Evolutionary conservation across 2,329 filamentous ascomycete genomes (phyloP).

Genomic region (Penicillium hordei): DNA sequence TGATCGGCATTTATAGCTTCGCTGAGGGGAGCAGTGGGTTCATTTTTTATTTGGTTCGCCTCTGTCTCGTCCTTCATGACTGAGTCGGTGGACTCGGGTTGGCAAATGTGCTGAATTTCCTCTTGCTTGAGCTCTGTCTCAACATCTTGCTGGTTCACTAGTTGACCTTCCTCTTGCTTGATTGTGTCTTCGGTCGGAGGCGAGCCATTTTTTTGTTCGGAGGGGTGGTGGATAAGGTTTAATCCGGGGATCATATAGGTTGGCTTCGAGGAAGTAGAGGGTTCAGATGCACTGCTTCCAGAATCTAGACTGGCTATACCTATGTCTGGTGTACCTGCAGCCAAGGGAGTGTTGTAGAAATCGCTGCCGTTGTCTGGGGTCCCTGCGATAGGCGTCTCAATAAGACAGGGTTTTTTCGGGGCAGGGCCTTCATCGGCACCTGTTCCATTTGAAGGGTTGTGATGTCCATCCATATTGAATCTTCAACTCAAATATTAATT

Average conservation of each 20-base stretch:
- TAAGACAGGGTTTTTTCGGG: constrained; percentile 28
- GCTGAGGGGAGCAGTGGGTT: neutral
- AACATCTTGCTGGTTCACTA: neutral
- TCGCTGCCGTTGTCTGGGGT: constrained; percentile 43
- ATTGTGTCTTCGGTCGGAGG: neutral
- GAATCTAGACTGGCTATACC: constrained; percentile 6
- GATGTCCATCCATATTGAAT: constrained; percentile 30
- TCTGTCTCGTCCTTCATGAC: neutral
- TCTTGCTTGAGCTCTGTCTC: neutral
- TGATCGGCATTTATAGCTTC: constrained; percentile 34
- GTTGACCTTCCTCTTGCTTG: constrained; percentile 5
- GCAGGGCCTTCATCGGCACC: constrained; percentile 24
- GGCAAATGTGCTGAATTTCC: neutral
- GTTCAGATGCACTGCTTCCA: constrained; percentile 12
- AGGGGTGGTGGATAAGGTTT: constrained; percentile 32
- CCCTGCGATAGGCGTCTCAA: constrained; percentile 31
- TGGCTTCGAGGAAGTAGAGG: constrained; percentile 18
- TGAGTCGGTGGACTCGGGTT: neutral
- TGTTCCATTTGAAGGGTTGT: constrained; percentile 14
- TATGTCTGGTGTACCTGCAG: constrained; percentile 30
- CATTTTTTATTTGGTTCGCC: neutral
- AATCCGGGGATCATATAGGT: constrained; percentile 39
- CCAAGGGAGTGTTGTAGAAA: constrained; percentile 44
- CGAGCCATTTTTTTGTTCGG: constrained; percentile 8
- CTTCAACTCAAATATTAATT: neutral